phyloP scores from a whole-genome alignment of 257 asterid genomes.

The Solanum pennellii region DNA sequence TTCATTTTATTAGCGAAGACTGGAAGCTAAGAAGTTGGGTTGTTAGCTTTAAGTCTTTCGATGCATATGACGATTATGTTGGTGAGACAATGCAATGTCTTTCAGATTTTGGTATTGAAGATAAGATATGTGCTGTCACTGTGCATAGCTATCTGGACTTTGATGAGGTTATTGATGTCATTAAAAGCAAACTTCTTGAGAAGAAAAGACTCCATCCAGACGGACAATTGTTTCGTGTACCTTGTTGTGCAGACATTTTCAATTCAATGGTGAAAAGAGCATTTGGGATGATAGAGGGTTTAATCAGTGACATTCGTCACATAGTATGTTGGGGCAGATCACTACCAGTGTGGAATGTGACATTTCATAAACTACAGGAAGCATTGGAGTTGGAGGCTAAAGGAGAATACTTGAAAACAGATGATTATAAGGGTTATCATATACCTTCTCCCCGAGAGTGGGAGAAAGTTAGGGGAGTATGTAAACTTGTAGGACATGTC shows the following conservation, averaged over 20 bases:
- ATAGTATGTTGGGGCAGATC: not conserved
- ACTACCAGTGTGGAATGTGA: not conserved
- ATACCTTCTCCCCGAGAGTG: conserved; percentile 11
- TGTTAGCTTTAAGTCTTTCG: not conserved
- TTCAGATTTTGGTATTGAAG: conserved; percentile 1
- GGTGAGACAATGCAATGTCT: not conserved
- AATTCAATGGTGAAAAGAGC: conserved; percentile 6
- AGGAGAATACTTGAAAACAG: not conserved
- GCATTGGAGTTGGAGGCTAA: conserved; percentile 4
- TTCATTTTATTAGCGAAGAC: conserved; percentile 7
- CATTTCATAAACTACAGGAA: not conserved
- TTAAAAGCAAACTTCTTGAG: not conserved
- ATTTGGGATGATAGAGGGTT: not conserved
- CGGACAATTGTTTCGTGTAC: not conserved
- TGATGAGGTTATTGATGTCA: not conserved
- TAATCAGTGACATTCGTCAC: not conserved
- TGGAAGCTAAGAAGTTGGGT: conserved; percentile 8
- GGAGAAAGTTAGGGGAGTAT: conserved; percentile 11
- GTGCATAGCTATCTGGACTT: not conserved
- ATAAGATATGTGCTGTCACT: not conserved
- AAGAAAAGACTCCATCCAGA: not conserved
- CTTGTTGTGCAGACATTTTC: conserved; percentile 15
- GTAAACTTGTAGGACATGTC: conserved; percentile 6
- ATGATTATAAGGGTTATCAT: not conserved
- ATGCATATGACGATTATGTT: not conserved